Evolutionary conservation across 2,329 filamentous ascomycete species (phyloP).

Genomic region (Sporothrix humicola): DNA sequence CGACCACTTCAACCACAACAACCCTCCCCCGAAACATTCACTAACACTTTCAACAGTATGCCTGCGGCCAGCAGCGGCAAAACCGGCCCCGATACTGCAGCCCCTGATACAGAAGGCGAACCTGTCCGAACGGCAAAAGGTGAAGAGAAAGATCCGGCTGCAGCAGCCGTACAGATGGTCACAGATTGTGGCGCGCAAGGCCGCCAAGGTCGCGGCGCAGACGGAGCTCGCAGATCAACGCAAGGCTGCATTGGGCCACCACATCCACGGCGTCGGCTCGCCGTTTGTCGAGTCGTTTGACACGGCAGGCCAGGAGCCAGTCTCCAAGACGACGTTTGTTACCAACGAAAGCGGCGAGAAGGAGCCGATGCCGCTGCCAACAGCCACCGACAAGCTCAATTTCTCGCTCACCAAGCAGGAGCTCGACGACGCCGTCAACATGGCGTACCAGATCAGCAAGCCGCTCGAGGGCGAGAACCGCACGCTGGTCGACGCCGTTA

Average conservation of each 20-base stretch:
- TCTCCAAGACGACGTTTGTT: slow-evolving; percentile 43
- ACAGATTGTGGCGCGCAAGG: slow-evolving; percentile 81
- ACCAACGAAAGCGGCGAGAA: not conserved
- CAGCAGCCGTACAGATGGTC: slow-evolving; percentile 82
- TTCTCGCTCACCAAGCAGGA: slow-evolving; percentile 74
- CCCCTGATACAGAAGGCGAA: slow-evolving; percentile 69
- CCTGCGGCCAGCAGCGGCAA: slow-evolving; percentile 59
- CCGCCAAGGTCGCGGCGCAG: slow-evolving; percentile 78
- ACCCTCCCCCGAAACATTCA: not conserved
- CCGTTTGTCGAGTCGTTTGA: slow-evolving; percentile 85
- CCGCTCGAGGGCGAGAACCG: slow-evolving; percentile 52
- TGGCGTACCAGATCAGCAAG: slow-evolving; percentile 71
- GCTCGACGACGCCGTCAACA: slow-evolving; percentile 67
- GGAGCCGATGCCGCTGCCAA: slow-evolving; percentile 52
- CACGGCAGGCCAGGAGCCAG: slow-evolving; percentile 58
- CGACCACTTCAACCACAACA: slow-evolving; percentile 33
- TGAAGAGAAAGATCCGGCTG: slow-evolving; percentile 68
- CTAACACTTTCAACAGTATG: slow-evolving; percentile 55
- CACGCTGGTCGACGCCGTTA: slow-evolving; percentile 50
- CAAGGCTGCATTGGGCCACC: slow-evolving; percentile 71
- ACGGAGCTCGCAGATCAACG: slow-evolving; percentile 70
- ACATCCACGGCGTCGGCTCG: slow-evolving; percentile 77
- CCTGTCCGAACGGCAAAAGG: slow-evolving; percentile 66
- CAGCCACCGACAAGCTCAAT: slow-evolving; percentile 67
- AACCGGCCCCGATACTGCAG: slow-evolving; percentile 56